Conservation (phyloP, 2,329 filamentous ascomycete genomes). For the Mycocentrospora acerina region DNA sequence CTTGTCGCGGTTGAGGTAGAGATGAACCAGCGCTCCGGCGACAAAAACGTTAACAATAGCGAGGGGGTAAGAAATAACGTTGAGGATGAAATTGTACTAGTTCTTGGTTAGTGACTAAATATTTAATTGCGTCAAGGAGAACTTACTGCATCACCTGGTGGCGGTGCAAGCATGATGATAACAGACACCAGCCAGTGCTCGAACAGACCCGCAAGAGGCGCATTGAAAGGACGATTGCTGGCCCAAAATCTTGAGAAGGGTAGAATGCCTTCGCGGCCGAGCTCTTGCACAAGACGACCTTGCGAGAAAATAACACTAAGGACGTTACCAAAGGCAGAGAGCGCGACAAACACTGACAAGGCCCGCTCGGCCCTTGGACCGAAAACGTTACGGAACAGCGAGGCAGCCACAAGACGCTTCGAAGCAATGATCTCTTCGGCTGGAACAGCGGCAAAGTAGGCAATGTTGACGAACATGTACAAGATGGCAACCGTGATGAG, state of each 20-base stretch:
- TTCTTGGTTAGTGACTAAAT: slow-evolving; percentile 2
- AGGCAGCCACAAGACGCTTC: slow-evolving; percentile 57
- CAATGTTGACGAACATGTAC: slow-evolving; percentile 68
- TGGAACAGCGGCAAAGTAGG: slow-evolving; percentile 65
- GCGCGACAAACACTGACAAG: slow-evolving; percentile 65
- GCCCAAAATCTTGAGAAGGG: slow-evolving; percentile 65
- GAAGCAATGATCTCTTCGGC: slow-evolving; percentile 57
- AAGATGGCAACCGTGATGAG: slow-evolving; percentile 60
- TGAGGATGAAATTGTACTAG: too few species aligned
- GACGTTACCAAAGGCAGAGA: slow-evolving; percentile 69
- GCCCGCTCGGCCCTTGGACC: slow-evolving; percentile 57
- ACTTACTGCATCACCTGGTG: slow-evolving; percentile 63
- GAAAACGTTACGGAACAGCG: slow-evolving; percentile 61
- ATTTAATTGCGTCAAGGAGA: slow-evolving; percentile 2
- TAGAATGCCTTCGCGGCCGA: slow-evolving; percentile 66
- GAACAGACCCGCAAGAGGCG: slow-evolving; percentile 61
- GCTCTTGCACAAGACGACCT: slow-evolving; percentile 65
- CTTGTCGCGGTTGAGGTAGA: slow-evolving; percentile 46
- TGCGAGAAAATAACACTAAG: slow-evolving; percentile 69
- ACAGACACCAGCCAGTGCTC: slow-evolving; percentile 66
- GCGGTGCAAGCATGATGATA: slow-evolving; percentile 67
- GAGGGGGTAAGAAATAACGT: slow-evolving; percentile 65
- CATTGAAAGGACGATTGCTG: slow-evolving; percentile 64
- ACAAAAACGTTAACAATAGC: slow-evolving; percentile 58
- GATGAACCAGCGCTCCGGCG: slow-evolving; percentile 50